Conservation (phyloP, 495 filamentous ascomycete species). For the Glarea lozoyensis region DNA sequence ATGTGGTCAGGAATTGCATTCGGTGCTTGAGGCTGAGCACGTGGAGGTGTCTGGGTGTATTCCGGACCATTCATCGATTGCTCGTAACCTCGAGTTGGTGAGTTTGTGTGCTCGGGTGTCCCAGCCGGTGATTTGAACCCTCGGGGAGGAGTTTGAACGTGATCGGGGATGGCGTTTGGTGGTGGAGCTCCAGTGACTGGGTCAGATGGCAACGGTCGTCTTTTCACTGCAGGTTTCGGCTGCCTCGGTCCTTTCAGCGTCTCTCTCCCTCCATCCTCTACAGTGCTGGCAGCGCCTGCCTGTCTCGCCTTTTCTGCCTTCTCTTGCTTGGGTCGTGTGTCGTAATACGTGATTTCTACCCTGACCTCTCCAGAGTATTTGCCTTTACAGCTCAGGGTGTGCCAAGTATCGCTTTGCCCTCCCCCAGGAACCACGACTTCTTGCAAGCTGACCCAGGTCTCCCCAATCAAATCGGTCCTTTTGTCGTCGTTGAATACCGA, state of each 20-base stretch:
- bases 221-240: constrained; percentile 51
- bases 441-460: constrained; percentile 77
- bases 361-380: constrained; percentile 94
- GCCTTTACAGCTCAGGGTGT: constrained; percentile 72
- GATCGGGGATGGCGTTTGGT: constrained; percentile 26
- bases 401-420: constrained; percentile 89
- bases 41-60: constrained; percentile 29
- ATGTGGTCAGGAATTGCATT: constrained; percentile 21
- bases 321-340: constrained; percentile 69
- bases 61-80: constrained; percentile 23
- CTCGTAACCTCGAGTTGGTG: constrained; percentile 31
- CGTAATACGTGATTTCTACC: constrained; percentile 95
- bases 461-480: constrained; percentile 90
- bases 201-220: constrained; percentile 71
- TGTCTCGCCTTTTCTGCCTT: constrained; percentile 17
- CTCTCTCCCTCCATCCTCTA: constrained; percentile 21
- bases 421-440: constrained; percentile 77
- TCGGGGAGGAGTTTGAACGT: constrained; percentile 22
- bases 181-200: constrained; percentile 44
- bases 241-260: constrained; percentile 42
- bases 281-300: constrained; percentile 14
- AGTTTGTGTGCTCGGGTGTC: constrained; percentile 29
- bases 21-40: constrained; percentile 25
- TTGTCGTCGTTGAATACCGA: constrained; percentile 98
- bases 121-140: constrained; percentile 13